Conservation (phyloP, 768 basidiomycete genomes). For the Boletus pseudo-olivaceus region DNA sequence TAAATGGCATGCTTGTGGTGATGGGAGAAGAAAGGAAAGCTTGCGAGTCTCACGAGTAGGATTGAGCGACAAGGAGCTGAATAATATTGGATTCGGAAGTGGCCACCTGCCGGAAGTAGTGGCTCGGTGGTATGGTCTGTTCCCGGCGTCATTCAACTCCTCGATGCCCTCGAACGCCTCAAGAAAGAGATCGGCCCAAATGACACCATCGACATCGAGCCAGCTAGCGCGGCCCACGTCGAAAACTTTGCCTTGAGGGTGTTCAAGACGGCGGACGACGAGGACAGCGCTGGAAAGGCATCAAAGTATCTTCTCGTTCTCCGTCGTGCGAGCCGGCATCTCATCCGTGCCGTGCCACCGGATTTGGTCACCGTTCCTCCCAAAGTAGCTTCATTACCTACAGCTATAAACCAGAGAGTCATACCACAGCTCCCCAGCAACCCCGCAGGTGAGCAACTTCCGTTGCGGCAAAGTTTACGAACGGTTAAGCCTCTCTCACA, state of each 20-base stretch:
- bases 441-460: neutral
- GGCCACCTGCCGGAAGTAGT: too few species aligned
- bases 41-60: too few species aligned
- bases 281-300: conserved; percentile 75
- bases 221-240: conserved; percentile 81
- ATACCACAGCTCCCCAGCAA: neutral
- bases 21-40: too few species aligned
- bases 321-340: neutral
- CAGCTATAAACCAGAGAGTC: too few species aligned
- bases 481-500: neutral
- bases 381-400: too few species aligned
- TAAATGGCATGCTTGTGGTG: too few species aligned
- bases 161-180: conserved; percentile 75
- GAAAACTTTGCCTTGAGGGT: conserved; percentile 93
- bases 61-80: too few species aligned
- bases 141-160: too few species aligned
- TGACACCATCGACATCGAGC: conserved; percentile 81
- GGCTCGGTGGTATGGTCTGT: too few species aligned
- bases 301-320: conserved; percentile 54
- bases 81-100: too few species aligned
- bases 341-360: conserved; percentile 2
- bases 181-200: conserved; percentile 70
- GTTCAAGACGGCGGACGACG: conserved; percentile 90
- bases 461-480: neutral
- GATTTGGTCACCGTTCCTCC: neutral